A percentile compares a stretch with the other conserved stretches of the same genome.
These are phyloP conservation scores for Metschnikowia proteae DNA, from an alignment of 805 yeast species.

Conservation along the genomic window DNA sequence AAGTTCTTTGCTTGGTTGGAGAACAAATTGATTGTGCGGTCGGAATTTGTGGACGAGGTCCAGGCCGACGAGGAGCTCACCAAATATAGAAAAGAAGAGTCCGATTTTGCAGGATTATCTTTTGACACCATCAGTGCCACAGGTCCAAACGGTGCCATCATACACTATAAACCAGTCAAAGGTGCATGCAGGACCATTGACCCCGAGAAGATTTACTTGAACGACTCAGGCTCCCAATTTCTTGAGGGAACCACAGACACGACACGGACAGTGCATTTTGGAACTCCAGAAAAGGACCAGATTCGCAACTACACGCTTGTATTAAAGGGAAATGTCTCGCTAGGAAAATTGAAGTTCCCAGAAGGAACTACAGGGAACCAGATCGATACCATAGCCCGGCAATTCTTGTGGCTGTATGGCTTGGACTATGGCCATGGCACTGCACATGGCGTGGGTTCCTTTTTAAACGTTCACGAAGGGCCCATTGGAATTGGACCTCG, in stretches of 20 bases:
- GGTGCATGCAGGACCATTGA: conserved; percentile 45
- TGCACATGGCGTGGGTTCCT: conserved; percentile 63
- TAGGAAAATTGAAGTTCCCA: conserved; percentile 50
- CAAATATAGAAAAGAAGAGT: conserved; percentile 37
- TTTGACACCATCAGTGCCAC: conserved; percentile 73
- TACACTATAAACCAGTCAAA: conserved; percentile 63
- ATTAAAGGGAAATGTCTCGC: conserved; percentile 52
- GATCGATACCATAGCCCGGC: conserved; percentile 57
- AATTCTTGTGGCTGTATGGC: conserved; percentile 52
- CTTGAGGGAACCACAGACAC: conserved; percentile 64
- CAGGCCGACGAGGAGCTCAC: conserved; percentile 52
- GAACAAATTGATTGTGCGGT: conserved; percentile 41
- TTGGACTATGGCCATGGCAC: conserved; percentile 63
- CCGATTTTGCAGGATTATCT: conserved; percentile 57
- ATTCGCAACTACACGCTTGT: conserved; percentile 52
- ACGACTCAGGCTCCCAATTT: conserved; percentile 60
- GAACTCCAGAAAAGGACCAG: conserved; percentile 44
- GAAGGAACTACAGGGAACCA: conserved; percentile 51
- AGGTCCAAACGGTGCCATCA: conserved; percentile 73
- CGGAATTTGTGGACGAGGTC: conserved; percentile 50
- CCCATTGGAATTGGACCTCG: conserved; percentile 61
- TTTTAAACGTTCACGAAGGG: conserved; percentile 59
- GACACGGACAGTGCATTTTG: conserved; percentile 57
- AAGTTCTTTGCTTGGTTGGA: conserved; percentile 59
- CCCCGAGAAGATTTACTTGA: conserved; percentile 50